Evolutionary conservation across 495 filamentous ascomycete species (phyloP).

Genomic region (Paragyromitra xinjiangensis): DNA sequence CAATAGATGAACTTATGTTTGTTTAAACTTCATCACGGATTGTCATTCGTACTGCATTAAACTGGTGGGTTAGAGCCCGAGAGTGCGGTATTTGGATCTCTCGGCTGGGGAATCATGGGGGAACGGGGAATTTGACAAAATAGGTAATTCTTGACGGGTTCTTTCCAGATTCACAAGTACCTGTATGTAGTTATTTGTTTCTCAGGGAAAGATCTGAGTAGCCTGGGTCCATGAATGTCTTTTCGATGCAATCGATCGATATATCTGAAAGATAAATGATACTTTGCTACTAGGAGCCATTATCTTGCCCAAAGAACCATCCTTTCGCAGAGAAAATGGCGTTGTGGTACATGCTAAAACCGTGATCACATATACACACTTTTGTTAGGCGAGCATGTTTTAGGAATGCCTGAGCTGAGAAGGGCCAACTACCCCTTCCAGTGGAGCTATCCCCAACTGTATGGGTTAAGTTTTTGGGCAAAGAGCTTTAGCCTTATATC

Average conservation of each 20-base stretch:
- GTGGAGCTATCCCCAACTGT: background rate
- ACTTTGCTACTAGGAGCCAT: no score
- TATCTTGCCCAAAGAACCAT: no score
- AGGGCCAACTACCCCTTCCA: background rate
- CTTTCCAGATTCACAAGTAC: background rate
- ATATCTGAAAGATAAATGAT: no score
- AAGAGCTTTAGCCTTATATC: background rate
- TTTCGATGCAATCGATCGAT: no score
- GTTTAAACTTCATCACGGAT: background rate
- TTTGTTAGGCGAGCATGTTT: no score
- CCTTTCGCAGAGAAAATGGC: no score
- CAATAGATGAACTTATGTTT: constrained; percentile 3
- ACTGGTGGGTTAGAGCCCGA: background rate
- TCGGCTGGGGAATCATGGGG: no score
- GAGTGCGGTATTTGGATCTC: background rate
- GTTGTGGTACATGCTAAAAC: no score
- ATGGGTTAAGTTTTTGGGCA: background rate
- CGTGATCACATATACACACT: no score
- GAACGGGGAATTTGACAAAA: no score
- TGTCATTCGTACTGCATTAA: background rate
- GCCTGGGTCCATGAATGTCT: background rate
- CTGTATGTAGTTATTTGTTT: background rate
- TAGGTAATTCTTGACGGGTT: background rate
- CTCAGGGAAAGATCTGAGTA: background rate
- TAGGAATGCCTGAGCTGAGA: background rate